Percentiles rank a stretch among this genome's conserved stretches.
Evolutionary conservation across 768 basidiomycete species (phyloP).

Genomic region (Suillus placidus): DNA sequence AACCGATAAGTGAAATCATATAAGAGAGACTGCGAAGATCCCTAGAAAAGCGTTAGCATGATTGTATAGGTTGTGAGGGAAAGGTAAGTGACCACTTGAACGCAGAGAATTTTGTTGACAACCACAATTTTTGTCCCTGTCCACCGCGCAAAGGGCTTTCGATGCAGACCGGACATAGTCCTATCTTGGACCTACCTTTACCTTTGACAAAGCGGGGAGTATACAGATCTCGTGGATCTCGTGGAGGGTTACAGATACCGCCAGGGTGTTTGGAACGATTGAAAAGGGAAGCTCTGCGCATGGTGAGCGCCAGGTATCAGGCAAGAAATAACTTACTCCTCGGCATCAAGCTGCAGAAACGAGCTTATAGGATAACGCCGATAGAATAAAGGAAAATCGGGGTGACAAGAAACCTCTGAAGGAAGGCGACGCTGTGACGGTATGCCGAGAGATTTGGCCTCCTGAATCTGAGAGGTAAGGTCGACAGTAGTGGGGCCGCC

Average conservation of each 20-base stretch:
- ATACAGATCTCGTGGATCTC: constrained; percentile 67
- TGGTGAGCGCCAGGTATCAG: neutral
- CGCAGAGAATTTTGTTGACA: constrained; percentile 79
- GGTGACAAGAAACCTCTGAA: constrained; percentile 44
- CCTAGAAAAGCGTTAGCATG: constrained; percentile 18
- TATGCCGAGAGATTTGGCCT: neutral
- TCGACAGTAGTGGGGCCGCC: neutral
- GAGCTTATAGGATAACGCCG: constrained; percentile 69
- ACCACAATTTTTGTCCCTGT: constrained; percentile 64
- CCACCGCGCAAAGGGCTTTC: constrained; percentile 66
- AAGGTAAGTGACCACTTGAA: constrained; percentile 64
- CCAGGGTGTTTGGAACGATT: constrained; percentile 27
- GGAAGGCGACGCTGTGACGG: constrained; percentile 53
- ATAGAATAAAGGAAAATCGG: constrained; percentile 65
- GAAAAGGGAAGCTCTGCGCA: constrained; percentile 23
- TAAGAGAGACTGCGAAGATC: constrained; percentile 12
- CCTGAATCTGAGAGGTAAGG: neutral
- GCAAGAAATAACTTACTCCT: constrained; percentile 38
- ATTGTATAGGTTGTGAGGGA: constrained; percentile 5
- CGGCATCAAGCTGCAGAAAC: constrained; percentile 45
- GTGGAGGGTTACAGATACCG: constrained; percentile 63
- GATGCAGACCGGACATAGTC: constrained; percentile 77
- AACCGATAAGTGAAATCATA: constrained; percentile 10
- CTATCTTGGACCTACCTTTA: constrained; percentile 66
- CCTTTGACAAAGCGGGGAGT: constrained; percentile 80